Evolutionary conservation across 2,329 filamentous ascomycete genomes (phyloP).

Genomic region (Penicillium sp.): DNA sequence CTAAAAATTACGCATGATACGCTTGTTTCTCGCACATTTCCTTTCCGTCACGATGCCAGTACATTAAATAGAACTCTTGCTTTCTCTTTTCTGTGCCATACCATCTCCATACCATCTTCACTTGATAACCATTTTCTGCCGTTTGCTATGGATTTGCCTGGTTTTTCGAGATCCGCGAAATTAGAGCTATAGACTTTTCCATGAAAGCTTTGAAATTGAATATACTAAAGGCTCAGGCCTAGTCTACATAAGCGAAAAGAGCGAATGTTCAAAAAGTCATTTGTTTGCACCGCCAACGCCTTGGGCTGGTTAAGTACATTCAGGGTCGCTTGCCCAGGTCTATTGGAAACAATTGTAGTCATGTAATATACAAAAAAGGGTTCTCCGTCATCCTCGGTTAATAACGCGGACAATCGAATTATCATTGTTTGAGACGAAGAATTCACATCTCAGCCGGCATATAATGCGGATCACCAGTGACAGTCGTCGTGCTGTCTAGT

Average conservation of each 20-base stretch:
- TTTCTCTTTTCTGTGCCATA: not conserved
- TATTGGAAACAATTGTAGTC: slow-evolving; percentile 9
- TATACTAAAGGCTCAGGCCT: not conserved
- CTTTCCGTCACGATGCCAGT: slow-evolving; percentile 5
- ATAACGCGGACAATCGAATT: not conserved
- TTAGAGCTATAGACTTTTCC: not conserved
- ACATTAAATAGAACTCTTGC: slow-evolving; percentile 3
- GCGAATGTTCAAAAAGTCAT: not conserved
- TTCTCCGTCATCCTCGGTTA: not conserved
- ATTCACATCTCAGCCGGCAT: not conserved
- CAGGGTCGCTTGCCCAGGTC: not conserved
- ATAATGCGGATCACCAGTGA: not conserved
- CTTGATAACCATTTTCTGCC: not conserved
- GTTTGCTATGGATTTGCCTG: not conserved
- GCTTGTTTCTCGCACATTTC: slow-evolving; percentile 16
- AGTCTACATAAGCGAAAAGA: not conserved
- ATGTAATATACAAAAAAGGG: slow-evolving; percentile 10
- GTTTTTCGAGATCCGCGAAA: not conserved
- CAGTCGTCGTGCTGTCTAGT: not conserved
- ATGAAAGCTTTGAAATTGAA: not conserved
- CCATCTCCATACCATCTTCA: not conserved
- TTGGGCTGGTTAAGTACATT: slow-evolving; percentile 1
- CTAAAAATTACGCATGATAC: slow-evolving; percentile 13
- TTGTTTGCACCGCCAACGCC: slow-evolving; percentile 5
- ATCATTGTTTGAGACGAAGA: not conserved